These are phyloP conservation scores for Gnomoniopsis sp. DNA, from an alignment of 2,329 filamentous ascomycete genomes.

Conservation along the genomic window DNA sequence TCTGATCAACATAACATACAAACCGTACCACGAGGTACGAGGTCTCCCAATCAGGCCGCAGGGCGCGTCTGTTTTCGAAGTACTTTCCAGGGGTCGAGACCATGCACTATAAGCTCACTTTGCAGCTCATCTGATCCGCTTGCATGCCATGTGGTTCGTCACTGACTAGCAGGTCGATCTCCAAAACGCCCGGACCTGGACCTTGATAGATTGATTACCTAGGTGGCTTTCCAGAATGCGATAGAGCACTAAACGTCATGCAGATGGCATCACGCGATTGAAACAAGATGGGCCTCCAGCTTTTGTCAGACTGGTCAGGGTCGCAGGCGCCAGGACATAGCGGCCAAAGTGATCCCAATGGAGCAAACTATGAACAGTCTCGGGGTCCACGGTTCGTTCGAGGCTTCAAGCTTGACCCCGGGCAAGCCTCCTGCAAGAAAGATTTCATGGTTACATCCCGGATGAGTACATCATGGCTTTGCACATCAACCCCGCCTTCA, in stretches of 20 bases:
- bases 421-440: not conserved
- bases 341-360: not conserved
- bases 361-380: not conserved
- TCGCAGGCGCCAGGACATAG: too few species aligned
- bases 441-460: conserved; percentile 16
- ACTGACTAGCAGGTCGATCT: not conserved
- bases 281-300: not conserved
- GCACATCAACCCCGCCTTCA: conserved; percentile 5
- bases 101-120: not conserved
- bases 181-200: not conserved
- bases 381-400: conserved; percentile 7
- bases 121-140: not conserved
- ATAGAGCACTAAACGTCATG: not conserved
- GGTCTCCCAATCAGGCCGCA: not conserved
- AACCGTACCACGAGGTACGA: not conserved
- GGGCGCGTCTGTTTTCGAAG: not conserved
- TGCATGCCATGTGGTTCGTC: not conserved
- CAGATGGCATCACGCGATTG: not conserved
- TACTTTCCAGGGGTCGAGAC: conserved; percentile 1
- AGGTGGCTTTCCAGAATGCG: not conserved
- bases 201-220: not conserved
- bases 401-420: not conserved
- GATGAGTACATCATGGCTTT: conserved; percentile 1
- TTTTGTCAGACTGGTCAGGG: too few species aligned
- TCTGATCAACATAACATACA: not conserved